A percentile compares a stretch with the other conserved stretches of the same genome.
Evolutionary conservation across 306 rosid genomes (phyloP).

Genomic region (Rosa multiflora): DNA sequence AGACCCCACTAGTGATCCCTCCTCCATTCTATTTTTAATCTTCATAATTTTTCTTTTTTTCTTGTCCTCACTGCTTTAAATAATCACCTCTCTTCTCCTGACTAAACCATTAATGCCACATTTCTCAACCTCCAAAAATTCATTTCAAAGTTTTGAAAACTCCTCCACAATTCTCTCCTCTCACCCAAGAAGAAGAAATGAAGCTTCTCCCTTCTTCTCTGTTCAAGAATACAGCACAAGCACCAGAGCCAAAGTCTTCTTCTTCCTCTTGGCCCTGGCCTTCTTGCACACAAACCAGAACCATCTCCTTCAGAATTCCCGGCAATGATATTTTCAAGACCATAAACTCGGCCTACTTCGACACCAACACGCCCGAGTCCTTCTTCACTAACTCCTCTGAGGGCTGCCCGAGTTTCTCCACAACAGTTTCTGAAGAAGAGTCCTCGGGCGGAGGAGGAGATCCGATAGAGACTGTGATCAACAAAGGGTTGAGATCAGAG

Average conservation of each 20-base stretch:
- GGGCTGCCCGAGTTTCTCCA: slow-evolving; percentile 38
- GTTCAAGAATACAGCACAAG: slow-evolving; percentile 32
- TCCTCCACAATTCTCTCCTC: not conserved
- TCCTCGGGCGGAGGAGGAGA: slow-evolving; percentile 26
- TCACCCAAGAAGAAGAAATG: slow-evolving; percentile 30
- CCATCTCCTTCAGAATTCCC: slow-evolving; percentile 60
- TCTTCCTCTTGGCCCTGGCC: slow-evolving; percentile 60
- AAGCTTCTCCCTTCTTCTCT: slow-evolving; percentile 63
- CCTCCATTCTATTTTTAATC: not conserved
- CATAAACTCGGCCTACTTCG: slow-evolving; percentile 51
- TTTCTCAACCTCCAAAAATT: slow-evolving; percentile 25
- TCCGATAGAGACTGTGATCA: slow-evolving; percentile 48
- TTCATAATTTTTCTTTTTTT: not conserved
- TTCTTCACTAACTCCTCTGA: slow-evolving; percentile 36
- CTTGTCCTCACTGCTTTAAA: slow-evolving; percentile 32
- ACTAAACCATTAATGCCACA: slow-evolving; percentile 49
- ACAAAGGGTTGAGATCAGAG: slow-evolving; percentile 54
- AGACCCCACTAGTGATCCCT: not conserved
- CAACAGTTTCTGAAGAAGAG: slow-evolving; percentile 31
- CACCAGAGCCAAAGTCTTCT: slow-evolving; percentile 14
- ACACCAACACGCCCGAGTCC: slow-evolving; percentile 29
- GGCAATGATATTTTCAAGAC: slow-evolving; percentile 35
- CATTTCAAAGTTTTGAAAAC: slow-evolving; percentile 23
- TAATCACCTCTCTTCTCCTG: slow-evolving; percentile 27
- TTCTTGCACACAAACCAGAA: slow-evolving; percentile 65